Base-by-base conservation (phyloP, 768 basidiomycete genomes). In the Gyrodon lividus region DNA sequence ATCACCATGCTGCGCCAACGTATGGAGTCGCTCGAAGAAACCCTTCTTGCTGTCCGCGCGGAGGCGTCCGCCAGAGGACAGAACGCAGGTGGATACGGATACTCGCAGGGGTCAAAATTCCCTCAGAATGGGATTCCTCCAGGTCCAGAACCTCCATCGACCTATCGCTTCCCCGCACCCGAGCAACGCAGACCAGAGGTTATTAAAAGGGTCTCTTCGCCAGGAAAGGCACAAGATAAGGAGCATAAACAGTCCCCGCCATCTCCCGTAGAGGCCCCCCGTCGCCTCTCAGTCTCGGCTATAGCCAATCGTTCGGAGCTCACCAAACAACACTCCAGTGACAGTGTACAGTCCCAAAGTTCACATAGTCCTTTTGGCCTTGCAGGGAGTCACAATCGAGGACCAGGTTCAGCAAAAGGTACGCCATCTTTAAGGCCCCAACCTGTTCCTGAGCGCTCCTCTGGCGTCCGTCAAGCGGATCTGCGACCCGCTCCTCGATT, bases 21-120 rank as follows among this genome's bases (percentile, higher is more conserved):
- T 30, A 77, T 91, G 41, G 84, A 86, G 43, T 87, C 89, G 58
- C 71, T 91, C 39, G 88, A 89, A 62, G 80, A 65, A 51, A 68
- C 69, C 42, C 64, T 77, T 12, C 64, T 68, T 22, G 56, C 51
- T 33, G 61, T 55, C 55, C 62, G 66, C 13, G 62, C 59, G 3
- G 65, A 65, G 43, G 43, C 52, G 24, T 55, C 59, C 31, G 37
- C 44, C 22, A 59, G 52, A 30, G 57, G 31, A 19, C 62, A 57
- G 43, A 60, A 56, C 7, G 40, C 43, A 2, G 34, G 43, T 19
- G 54, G 56, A 33, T 55, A 55, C 47, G 59, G 46, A 30, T 57
- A 59, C 43, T 44, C 64, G 16, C 68, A 59, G 22, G 45, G 52
- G 17, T 10, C 39, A 42, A 70, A 66, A 43, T 59, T 68, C 7